Conservation (phyloP, 495 filamentous ascomycete genomes). For the Penicillium simplicissimum region DNA sequence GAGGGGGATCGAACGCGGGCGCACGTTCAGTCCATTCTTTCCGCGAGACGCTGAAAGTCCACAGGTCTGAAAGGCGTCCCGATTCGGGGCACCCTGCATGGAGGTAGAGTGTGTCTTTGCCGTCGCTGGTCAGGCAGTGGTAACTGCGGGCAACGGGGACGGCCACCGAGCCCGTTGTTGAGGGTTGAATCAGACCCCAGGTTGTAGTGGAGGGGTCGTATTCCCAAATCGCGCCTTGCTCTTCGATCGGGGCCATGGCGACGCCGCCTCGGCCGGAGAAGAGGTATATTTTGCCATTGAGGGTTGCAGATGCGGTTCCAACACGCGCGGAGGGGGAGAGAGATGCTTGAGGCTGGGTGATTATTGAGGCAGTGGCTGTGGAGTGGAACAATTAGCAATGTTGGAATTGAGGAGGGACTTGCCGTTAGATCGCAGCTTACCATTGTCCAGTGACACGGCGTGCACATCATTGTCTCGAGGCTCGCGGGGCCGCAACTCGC, state of each 20-base stretch:
- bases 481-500: constrained; percentile 42
- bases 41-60: constrained; percentile 65
- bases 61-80: constrained; percentile 63
- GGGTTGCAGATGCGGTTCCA: constrained; percentile 45
- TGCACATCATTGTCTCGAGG: constrained; percentile 72
- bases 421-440: constrained; percentile 12
- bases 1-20: constrained; percentile 57
- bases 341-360: constrained; percentile 12
- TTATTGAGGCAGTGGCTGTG: constrained; percentile 6
- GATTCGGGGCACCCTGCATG: constrained; percentile 68
- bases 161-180: constrained; percentile 4
- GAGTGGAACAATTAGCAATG: background rate
- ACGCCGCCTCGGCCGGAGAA: constrained; percentile 58
- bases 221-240: constrained; percentile 51
- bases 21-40: constrained; percentile 63
- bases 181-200: constrained; percentile 34
- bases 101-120: constrained; percentile 60
- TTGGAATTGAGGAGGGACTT: background rate
- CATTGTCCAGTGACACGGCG: constrained; percentile 51
- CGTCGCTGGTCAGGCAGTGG: constrained; percentile 46
- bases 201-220: constrained; percentile 34
- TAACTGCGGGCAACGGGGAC: constrained; percentile 51
- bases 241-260: constrained; percentile 55
- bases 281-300: constrained; percentile 51
- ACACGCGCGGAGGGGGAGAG: constrained; percentile 47